phyloP scores from a whole-genome alignment of 2,329 filamentous ascomycete species.

The Monosporascus sp. region DNA sequence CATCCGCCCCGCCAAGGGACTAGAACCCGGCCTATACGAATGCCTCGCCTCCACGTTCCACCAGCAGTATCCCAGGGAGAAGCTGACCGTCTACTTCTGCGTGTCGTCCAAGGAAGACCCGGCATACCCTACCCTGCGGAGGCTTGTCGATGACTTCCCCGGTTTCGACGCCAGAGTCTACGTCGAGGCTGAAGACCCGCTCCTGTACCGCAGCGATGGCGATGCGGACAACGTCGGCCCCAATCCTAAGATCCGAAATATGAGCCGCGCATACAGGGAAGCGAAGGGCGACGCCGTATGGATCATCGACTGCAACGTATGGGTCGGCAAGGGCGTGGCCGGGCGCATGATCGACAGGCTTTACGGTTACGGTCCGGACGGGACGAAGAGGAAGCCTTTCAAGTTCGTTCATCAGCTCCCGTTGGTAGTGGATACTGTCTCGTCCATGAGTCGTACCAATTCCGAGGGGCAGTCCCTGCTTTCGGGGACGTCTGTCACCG shows the following conservation, averaged over 20 bases:
- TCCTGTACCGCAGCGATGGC: slow-evolving; percentile 51
- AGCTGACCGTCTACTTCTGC: slow-evolving; percentile 77
- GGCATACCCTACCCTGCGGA: slow-evolving; percentile 67
- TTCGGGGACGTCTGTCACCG: slow-evolving; percentile 27
- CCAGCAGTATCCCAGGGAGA: slow-evolving; percentile 73
- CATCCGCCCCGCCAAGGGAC: slow-evolving; percentile 87
- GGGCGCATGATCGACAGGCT: slow-evolving; percentile 87
- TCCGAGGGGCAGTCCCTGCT: slow-evolving; percentile 26
- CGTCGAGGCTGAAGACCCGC: slow-evolving; percentile 75
- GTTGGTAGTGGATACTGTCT: slow-evolving; percentile 71
- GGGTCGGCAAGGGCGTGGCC: slow-evolving; percentile 73
- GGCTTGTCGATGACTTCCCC: slow-evolving; percentile 68
- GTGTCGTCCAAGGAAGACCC: slow-evolving; percentile 70
- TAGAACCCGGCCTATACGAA: slow-evolving; percentile 86
- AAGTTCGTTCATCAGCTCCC: slow-evolving; percentile 97
- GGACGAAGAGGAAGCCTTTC: slow-evolving; percentile 51
- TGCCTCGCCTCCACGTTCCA: slow-evolving; percentile 82
- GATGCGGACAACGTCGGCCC: slow-evolving; percentile 65
- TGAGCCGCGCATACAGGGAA: slow-evolving; percentile 88
- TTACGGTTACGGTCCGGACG: slow-evolving; percentile 55
- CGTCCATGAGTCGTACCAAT: slow-evolving; percentile 21
- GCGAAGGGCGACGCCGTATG: slow-evolving; percentile 84
- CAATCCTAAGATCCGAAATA: slow-evolving; percentile 97
- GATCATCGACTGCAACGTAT: slow-evolving; percentile 96
- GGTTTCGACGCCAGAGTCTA: slow-evolving; percentile 65